These are phyloP conservation scores for Piedraia hortae DNA, from an alignment of 2,329 filamentous ascomycete species.

Conservation along the genomic window DNA sequence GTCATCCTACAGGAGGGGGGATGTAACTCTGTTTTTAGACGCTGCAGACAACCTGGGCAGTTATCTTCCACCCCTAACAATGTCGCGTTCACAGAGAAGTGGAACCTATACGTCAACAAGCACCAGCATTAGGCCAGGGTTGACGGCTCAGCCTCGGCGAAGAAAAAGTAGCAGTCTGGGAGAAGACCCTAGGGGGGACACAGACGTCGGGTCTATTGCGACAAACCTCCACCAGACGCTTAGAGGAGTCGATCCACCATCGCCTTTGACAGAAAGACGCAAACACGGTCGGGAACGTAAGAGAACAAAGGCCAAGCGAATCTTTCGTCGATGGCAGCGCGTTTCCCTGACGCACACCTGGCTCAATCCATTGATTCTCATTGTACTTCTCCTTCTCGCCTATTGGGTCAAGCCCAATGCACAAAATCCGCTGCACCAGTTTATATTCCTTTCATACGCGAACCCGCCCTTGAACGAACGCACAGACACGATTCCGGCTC, in stretches of 20 bases:
- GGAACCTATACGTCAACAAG: too few relatives aligned
- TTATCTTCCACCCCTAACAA: too few relatives aligned
- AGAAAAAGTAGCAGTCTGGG: slow-evolving; percentile 17
- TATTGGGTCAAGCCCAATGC: slow-evolving; percentile 52
- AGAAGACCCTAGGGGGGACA: slow-evolving; percentile 25
- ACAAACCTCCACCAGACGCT: slow-evolving; percentile 10
- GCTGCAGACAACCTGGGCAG: too few relatives aligned
- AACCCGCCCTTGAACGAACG: slow-evolving; percentile 17
- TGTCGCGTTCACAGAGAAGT: too few relatives aligned
- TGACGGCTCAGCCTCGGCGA: too few relatives aligned
- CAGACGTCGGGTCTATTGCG: slow-evolving; percentile 22
- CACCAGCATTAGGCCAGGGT: too few relatives aligned
- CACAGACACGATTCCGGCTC: slow-evolving; percentile 18
- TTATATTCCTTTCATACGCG: slow-evolving; percentile 75
- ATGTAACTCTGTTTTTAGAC: too few relatives aligned
- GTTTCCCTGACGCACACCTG: slow-evolving; percentile 28
- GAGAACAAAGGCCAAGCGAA: slow-evolving; percentile 18
- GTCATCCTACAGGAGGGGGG: too few relatives aligned
- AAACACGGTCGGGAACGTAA: slow-evolving; percentile 13
- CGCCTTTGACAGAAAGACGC: slow-evolving; percentile 2
- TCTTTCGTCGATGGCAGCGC: slow-evolving; percentile 19
- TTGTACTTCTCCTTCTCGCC: slow-evolving; percentile 32
- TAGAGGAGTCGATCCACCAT: slow-evolving; percentile 1
- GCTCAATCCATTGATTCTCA: slow-evolving; percentile 40
- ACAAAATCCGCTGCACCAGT: slow-evolving; percentile 51